Evolutionary conservation across 2,329 filamentous ascomycete species (phyloP).

Genomic region (Pestalotiopsis sp.): DNA sequence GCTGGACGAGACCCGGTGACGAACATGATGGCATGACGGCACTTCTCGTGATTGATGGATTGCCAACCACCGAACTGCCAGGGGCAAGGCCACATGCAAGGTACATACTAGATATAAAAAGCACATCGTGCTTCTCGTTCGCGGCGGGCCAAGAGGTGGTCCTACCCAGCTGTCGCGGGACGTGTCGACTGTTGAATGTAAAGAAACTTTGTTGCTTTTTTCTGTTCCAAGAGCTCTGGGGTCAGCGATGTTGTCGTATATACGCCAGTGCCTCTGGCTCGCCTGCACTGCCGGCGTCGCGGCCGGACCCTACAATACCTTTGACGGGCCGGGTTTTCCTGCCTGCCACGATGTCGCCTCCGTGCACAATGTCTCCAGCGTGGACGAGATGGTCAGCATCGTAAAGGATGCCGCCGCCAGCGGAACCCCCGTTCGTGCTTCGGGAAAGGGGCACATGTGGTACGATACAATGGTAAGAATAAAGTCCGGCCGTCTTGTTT

Average conservation of each 20-base stretch:
- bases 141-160: neutral
- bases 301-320: conserved; percentile 44
- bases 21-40: neutral
- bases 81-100: neutral
- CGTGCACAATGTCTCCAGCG: conserved; percentile 45
- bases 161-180: neutral
- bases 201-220: neutral
- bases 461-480: conserved; percentile 48
- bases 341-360: conserved; percentile 48
- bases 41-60: conserved; percentile 1
- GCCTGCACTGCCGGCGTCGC: neutral
- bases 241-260: conserved; percentile 21
- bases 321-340: conserved; percentile 50
- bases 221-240: neutral
- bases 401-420: conserved; percentile 42
- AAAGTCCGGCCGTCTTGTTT: neutral
- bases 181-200: neutral
- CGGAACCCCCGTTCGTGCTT: conserved; percentile 46
- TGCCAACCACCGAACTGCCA: neutral
- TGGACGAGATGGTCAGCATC: conserved; percentile 44
- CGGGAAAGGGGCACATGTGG: conserved; percentile 48
- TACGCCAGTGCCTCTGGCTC: conserved; percentile 9
- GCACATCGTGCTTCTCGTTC: neutral
- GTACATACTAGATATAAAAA: conserved; percentile 16
- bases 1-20: conserved; percentile 7